Base-by-base conservation (phyloP, 257 asterid genomes). In the Paulownia fortunei region DNA sequence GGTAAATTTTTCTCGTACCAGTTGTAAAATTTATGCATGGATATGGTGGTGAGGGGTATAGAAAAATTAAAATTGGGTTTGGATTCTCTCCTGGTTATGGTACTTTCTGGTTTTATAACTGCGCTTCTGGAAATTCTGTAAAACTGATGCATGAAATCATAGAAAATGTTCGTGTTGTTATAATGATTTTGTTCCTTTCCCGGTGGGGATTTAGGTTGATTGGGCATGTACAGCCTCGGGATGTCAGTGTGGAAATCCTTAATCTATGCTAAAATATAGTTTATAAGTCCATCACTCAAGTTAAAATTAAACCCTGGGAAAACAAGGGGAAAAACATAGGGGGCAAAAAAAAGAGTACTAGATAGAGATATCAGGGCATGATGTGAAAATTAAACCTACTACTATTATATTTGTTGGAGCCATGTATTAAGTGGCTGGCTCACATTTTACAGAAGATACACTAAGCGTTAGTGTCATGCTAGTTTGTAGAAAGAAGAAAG, bases 1-100 rank as follows among this genome's bases (percentile, higher is more conserved):
- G 92, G 64, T 88, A 64, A 87, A 36, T 30, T 30, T 84, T 47
- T 0, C 9, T 63, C 49, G 52, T 61, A 39, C 76, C 36, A 30
- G 18, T 11, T 79, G 85, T 84, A 83, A 72, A 78, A 82, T 81
- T 86, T 68, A 76, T 80, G 85, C 77, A 69, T 59, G 72, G 54
- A 39, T 81, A 68, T 77, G 85, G 67, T 79, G 86, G 80, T 82
- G 82, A 74, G 81, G 87, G 84, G 82, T 67, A 81, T 76, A 86
- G 82, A 73, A 69, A 83, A 58, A 13, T 64, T 41, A n/a, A 47
- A 55, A 77, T 71, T 78, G 76, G 84, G 80, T 34, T 80, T 65
- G 73, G 61, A 72, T 72, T 75, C 32, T 68, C 51, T 70, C 21
- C 39, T 36, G 13, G 55, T 73, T 58, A 10, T 54, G 51, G 15